Evolutionary conservation across 2,329 filamentous ascomycete species (phyloP), one percentile per base, ranked within the genome.

Genomic region (Trichoderma gracile): DNA sequence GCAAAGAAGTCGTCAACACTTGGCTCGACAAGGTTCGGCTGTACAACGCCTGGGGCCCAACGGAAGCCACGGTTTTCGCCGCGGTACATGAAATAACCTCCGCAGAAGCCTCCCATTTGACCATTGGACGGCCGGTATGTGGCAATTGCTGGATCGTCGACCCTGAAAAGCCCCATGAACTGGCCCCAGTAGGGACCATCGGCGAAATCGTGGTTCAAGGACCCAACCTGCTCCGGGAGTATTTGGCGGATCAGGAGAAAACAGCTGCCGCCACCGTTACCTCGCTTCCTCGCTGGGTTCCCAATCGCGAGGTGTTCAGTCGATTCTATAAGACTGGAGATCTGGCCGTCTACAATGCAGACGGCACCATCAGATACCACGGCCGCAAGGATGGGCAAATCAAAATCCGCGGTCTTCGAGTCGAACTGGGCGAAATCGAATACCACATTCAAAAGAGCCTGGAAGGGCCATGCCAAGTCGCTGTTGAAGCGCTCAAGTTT

Each of bases 391-490:
- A 63, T 50, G 62, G 23, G 1, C 64, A 65, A 33, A 38, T 65
- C 19, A 65, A 65, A 10, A 46, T 65, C 12, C 52, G 64, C 10
- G 64, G 64, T 12, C 17, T 56, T 3, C 58, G 64, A n/a, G 45
- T 65, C 12, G 64, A 65, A 6, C 5, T 63, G n/a, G 64, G 64
- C 8, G 64, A 65, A 12, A 45, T 65, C 21, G 64, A 65, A 5
- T 17, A 65, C 14, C 56, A 65, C 9, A 65, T 62, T 17, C 50
- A 27, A 3, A 38, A 54, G 3, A 25, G 5, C 15, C 3, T 64
- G 33, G 19, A 45, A 2, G 17, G 21, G 9, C 17, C 27, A 0
- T n/a, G 19, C 1, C 62, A 64, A 40, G 23, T 64, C 15, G 62
- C 62, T 10, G 62, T 64, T 14, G 62, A 64, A 3, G 55, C 43